Evolutionary conservation across 1,284 basidiomycete genomes (phyloP).

Genomic region (Amylostereum areolatum): DNA sequence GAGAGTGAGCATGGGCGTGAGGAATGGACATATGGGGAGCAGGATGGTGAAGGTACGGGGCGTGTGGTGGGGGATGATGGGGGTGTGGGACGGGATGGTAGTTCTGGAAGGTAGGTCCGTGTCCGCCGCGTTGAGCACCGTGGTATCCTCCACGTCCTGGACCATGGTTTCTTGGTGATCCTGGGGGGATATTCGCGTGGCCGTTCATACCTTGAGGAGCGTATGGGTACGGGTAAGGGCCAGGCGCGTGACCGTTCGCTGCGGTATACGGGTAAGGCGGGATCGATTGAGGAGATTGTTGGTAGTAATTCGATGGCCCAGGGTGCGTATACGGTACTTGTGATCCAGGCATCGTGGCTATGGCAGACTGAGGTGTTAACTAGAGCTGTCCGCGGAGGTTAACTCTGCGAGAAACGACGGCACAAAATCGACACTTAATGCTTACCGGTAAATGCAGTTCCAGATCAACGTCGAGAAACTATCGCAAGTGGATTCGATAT

Average conservation of each 20-base stretch:
- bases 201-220: constrained; percentile 11
- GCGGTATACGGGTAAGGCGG: constrained; percentile 24
- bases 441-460: too few species aligned
- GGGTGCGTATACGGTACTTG: constrained; percentile 27
- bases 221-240: constrained; percentile 13
- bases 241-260: constrained; percentile 8
- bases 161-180: constrained; percentile 8
- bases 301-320: constrained; percentile 26
- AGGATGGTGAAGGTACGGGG: constrained; percentile 1
- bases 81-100: constrained; percentile 7
- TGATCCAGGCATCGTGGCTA: constrained; percentile 23
- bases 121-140: constrained; percentile 7
- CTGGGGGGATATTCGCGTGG: constrained; percentile 9
- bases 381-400: too few species aligned
- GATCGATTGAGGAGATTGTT: constrained; percentile 20
- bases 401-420: too few species aligned
- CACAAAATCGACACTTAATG: too few species aligned
- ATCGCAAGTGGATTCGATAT: too few species aligned
- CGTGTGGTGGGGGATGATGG: constrained; percentile 6
- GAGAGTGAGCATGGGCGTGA: constrained; percentile 18
- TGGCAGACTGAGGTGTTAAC: background rate
- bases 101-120: constrained; percentile 9
- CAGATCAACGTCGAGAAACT: too few species aligned
- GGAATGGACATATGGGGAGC: constrained; percentile 4
- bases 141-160: constrained; percentile 12